phyloP scores from a whole-genome alignment of 1,284 basidiomycete species.

The Boletellus sp. region DNA sequence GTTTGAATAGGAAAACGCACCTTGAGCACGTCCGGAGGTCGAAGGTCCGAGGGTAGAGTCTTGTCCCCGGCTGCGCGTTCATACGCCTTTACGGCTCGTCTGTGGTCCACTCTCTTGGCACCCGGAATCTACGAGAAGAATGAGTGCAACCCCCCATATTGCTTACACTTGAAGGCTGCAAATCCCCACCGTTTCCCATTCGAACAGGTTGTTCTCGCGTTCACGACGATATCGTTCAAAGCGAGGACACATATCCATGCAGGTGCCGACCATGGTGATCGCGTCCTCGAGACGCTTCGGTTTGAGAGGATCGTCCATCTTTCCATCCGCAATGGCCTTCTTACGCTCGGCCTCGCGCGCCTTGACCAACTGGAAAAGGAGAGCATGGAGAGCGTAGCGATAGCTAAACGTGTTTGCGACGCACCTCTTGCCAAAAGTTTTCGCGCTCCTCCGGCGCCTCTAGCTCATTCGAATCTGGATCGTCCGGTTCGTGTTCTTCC shows the following conservation, averaged over 20 bases:
- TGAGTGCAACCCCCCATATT: constrained; percentile 36
- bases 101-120: constrained; percentile 79
- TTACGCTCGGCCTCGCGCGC: constrained; percentile 73
- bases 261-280: constrained; percentile 87
- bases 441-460: constrained; percentile 60
- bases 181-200: constrained; percentile 76
- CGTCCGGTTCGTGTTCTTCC: constrained; percentile 23
- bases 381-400: constrained; percentile 23
- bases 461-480: constrained; percentile 35
- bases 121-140: constrained; percentile 54
- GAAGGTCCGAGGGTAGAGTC: constrained; percentile 86
- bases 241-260: constrained; percentile 90
- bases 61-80: constrained; percentile 94
- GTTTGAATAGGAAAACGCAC: constrained; percentile 37
- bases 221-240: constrained; percentile 92
- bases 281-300: constrained; percentile 83
- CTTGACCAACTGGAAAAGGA: constrained; percentile 55
- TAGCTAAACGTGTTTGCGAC: constrained; percentile 24
- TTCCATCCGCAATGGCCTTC: constrained; percentile 76
- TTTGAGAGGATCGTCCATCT: constrained; percentile 81
- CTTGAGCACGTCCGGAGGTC: constrained; percentile 83
- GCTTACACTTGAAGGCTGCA: constrained; percentile 5
- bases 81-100: constrained; percentile 90
- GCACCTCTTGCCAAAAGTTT: constrained; percentile 64
- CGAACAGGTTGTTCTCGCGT: constrained; percentile 84